A percentile compares a stretch with the other conserved stretches of the same genome.
These are phyloP conservation scores for Penicillium verhagenii DNA, from an alignment of 495 filamentous ascomycete species.

Conservation along the genomic window DNA sequence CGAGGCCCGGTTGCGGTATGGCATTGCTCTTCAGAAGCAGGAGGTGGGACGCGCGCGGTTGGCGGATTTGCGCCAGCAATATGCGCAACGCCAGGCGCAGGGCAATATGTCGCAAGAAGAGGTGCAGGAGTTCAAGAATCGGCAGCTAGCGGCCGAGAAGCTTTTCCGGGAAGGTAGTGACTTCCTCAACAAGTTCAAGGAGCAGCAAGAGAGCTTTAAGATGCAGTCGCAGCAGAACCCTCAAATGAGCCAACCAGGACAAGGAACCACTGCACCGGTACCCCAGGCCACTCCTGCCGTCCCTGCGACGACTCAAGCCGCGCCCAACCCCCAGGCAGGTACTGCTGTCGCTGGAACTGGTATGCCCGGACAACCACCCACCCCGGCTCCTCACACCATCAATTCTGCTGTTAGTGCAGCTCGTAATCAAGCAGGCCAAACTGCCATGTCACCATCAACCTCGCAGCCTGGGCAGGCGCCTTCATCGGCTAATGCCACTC, in stretches of 20 bases:
- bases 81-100: constrained; percentile 33
- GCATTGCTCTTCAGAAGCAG: constrained; percentile 51
- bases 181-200: constrained; percentile 47
- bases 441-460: constrained; percentile 39
- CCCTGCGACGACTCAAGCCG: constrained; percentile 18
- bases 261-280: constrained; percentile 8
- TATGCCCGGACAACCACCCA: constrained; percentile 38
- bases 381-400: constrained; percentile 51
- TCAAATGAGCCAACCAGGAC: constrained; percentile 29
- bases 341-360: constrained; percentile 22
- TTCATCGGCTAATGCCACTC: constrained; percentile 40
- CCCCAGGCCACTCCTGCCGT: constrained; percentile 16
- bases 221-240: constrained; percentile 41
- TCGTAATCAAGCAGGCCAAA: constrained; percentile 42
- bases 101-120: constrained; percentile 46
- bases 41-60: constrained; percentile 45
- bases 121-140: constrained; percentile 40
- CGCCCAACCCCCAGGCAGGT: constrained; percentile 23
- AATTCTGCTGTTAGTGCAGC: constrained; percentile 55
- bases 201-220: constrained; percentile 48
- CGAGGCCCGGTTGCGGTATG: constrained; percentile 53
- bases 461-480: constrained; percentile 40
- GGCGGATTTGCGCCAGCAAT: constrained; percentile 39
- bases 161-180: constrained; percentile 45
- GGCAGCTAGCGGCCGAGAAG: constrained; percentile 46